Evolutionary conservation across 257 asterid genomes (phyloP).

Genomic region (Coffea eugenioides): DNA sequence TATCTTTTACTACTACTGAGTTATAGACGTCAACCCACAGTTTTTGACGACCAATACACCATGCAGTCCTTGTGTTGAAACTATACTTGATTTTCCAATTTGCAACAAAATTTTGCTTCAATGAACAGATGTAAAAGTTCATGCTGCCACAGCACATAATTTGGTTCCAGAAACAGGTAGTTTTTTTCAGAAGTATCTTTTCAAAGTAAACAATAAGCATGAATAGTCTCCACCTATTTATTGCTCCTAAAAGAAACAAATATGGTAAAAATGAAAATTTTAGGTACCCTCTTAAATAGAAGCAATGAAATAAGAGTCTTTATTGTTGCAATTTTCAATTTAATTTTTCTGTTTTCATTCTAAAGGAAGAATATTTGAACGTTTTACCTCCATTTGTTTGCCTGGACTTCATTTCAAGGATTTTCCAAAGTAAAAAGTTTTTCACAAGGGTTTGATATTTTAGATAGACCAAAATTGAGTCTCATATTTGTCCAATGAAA

Average conservation of each 20-base stretch:
- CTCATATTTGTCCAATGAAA: conserved; percentile 14
- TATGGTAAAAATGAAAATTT: not conserved
- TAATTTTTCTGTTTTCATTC: not conserved
- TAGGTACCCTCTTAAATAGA: not conserved
- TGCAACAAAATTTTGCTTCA: not conserved
- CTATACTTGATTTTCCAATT: not conserved
- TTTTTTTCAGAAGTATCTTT: not conserved
- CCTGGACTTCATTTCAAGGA: not conserved
- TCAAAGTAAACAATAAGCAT: not conserved
- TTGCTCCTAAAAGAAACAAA: not conserved
- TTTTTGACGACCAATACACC: not conserved
- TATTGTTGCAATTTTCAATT: not conserved
- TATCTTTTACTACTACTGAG: not conserved
- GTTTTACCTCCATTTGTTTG: not conserved
- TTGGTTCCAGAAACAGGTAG: not conserved
- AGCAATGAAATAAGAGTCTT: not conserved
- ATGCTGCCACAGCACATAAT: not conserved
- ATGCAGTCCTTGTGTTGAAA: not conserved
- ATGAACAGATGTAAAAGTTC: not conserved
- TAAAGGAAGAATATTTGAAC: not conserved
- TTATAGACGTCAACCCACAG: not conserved
- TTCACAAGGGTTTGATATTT: not conserved
- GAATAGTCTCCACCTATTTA: not conserved
- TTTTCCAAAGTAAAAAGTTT: not conserved
- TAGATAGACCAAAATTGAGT: not conserved